Percentiles rank a stretch among this genome's conserved stretches.
phyloP scores from a whole-genome alignment of 2,329 filamentous ascomycete species.

The Rutstroemia sydowiana region DNA sequence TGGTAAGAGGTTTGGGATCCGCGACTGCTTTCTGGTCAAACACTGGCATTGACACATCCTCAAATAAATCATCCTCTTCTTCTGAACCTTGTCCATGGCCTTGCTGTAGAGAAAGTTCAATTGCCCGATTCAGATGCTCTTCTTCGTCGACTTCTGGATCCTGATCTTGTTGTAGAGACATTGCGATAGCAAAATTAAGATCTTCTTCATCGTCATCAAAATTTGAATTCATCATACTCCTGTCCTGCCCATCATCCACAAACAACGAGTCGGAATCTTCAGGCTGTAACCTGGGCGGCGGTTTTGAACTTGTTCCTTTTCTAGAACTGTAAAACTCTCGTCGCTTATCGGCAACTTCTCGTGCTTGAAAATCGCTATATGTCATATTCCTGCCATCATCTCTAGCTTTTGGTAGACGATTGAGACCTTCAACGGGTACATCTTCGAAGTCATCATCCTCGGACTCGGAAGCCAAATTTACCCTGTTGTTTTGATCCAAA shows the following conservation, averaged over 20 bases:
- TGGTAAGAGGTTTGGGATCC: conserved; percentile 43
- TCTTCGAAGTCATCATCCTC: conserved; percentile 55
- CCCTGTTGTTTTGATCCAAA: conserved; percentile 48
- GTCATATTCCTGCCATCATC: conserved; percentile 16
- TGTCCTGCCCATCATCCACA: conserved; percentile 17
- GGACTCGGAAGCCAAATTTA: conserved; percentile 47
- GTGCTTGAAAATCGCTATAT: conserved; percentile 22
- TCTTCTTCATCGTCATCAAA: conserved; percentile 10
- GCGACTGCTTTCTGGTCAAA: conserved; percentile 51
- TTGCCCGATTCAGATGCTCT: conserved; percentile 71
- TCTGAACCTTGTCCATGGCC: conserved; percentile 39
- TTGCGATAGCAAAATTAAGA: conserved; percentile 17
- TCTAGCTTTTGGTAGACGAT: conserved; percentile 28
- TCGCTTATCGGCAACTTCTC: conserved; percentile 24
- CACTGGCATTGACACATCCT: conserved; percentile 44
- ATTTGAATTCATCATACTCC: conserved; percentile 6
- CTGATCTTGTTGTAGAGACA: conserved; percentile 60
- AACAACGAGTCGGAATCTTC: conserved; percentile 26
- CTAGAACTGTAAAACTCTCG: conserved; percentile 17
- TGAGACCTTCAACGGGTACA: conserved; percentile 31
- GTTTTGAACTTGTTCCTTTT: conserved; percentile 5
- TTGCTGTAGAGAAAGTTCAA: conserved; percentile 75
- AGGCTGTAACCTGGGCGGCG: conserved; percentile 10
- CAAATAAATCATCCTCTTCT: conserved; percentile 35
- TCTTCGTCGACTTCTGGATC: conserved; percentile 48